Evolutionary conservation across 768 basidiomycete species (phyloP).

Genomic region (Leccinum incarnatum): DNA sequence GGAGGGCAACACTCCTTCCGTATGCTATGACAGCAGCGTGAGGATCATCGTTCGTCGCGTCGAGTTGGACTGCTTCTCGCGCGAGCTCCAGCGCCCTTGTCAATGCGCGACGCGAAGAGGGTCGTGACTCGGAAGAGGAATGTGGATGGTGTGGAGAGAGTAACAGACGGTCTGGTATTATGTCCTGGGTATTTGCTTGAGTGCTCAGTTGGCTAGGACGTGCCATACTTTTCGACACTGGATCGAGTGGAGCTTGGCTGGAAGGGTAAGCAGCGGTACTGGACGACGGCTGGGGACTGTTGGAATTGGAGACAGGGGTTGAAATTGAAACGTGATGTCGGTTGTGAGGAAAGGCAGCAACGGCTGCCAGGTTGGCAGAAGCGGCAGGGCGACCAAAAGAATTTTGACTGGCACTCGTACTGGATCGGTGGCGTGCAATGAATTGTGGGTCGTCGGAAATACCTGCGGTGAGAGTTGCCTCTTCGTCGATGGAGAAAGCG

Average conservation of each 20-base stretch:
- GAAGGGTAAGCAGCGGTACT: conserved; percentile 31
- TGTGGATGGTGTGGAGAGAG: conserved; percentile 46
- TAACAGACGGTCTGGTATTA: conserved; percentile 41
- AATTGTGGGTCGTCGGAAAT: conserved; percentile 30
- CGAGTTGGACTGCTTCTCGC: conserved; percentile 84
- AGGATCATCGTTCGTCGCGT: conserved; percentile 85
- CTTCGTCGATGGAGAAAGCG: conserved; percentile 16
- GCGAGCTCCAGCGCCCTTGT: conserved; percentile 86
- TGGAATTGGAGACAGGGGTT: conserved; percentile 23
- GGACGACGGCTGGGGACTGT: conserved; percentile 26
- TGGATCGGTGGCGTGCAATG: conserved; percentile 35
- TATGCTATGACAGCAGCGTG: conserved; percentile 89
- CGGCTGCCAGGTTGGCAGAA: conserved; percentile 54
- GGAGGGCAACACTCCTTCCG: conserved; percentile 77
- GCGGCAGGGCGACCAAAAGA: conserved; percentile 33
- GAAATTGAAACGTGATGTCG: conserved; percentile 35
- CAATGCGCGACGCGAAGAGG: conserved; percentile 80
- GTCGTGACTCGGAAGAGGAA: conserved; percentile 44
- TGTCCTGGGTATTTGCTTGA: conserved; percentile 36
- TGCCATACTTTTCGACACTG: conserved; percentile 53
- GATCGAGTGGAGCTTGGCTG: conserved; percentile 52
- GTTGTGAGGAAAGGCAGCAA: conserved; percentile 61
- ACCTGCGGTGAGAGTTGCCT: conserved; percentile 18
- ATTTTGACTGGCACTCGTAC: conserved; percentile 34
- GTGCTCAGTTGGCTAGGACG: conserved; percentile 23